Conservation (phyloP, 2,329 filamentous ascomycete species). For the Aphanoascus verrucosus region DNA sequence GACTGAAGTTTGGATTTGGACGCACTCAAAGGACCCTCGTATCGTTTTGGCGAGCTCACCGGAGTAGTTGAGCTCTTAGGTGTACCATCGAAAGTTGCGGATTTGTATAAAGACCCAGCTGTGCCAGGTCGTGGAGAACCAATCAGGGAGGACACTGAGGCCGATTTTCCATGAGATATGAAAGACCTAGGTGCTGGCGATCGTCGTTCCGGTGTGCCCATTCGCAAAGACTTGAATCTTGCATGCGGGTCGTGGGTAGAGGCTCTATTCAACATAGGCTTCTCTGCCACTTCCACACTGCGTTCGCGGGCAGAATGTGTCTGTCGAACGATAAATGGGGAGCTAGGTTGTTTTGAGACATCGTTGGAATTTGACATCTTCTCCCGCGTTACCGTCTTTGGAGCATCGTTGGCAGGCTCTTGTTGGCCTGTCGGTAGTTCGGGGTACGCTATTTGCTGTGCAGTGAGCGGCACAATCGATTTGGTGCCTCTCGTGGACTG, state of each 20-base stretch:
- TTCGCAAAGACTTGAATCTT: conserved; percentile 12
- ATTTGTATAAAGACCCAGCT: conserved; percentile 45
- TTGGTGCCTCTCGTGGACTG: conserved; percentile 38
- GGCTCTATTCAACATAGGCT: background rate
- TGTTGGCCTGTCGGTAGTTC: conserved; percentile 22
- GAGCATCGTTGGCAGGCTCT: background rate
- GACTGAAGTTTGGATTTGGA: conserved; percentile 90
- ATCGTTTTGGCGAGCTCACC: conserved; percentile 45
- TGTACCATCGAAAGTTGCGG: conserved; percentile 50
- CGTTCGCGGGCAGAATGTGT: background rate
- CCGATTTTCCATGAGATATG: conserved; percentile 50
- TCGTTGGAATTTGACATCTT: conserved; percentile 28
- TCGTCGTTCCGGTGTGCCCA: conserved; percentile 14
- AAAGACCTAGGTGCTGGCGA: conserved; percentile 15
- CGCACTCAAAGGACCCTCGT: conserved; percentile 75
- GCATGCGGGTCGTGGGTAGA: conserved; percentile 1
- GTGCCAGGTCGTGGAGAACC: conserved; percentile 39
- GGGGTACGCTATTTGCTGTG: conserved; percentile 29
- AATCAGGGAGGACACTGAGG: conserved; percentile 48
- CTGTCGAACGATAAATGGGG: conserved; percentile 8
- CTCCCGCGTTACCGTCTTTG: conserved; percentile 27
- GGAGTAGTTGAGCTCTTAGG: conserved; percentile 47
- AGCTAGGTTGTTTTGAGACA: conserved; percentile 1
- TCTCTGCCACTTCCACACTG: background rate
- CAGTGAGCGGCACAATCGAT: conserved; percentile 33